Evolutionary conservation across 805 yeast genomes (phyloP).

Genomic region (Clavispora santaluciae): DNA sequence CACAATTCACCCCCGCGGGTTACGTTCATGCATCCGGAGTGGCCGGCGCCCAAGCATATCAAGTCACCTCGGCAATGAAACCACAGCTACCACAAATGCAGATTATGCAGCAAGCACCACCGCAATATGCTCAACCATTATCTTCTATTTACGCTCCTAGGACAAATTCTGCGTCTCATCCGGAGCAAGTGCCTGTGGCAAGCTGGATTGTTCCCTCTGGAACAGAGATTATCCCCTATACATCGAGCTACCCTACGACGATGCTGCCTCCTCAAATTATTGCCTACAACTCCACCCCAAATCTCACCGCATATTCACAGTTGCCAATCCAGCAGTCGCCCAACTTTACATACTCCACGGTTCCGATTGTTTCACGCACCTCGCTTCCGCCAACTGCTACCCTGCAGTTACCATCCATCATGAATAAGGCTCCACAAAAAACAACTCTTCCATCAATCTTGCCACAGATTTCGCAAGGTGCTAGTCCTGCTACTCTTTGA

Average conservation of each 20-base stretch:
- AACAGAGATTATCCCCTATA: neutral
- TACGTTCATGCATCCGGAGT: neutral
- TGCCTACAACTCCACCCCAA: neutral
- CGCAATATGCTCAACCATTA: neutral
- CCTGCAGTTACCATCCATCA: neutral
- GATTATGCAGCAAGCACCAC: neutral
- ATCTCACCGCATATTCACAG: neutral
- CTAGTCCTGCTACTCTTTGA: no score
- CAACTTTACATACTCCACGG: neutral
- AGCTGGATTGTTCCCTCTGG: neutral
- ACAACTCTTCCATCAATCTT: neutral
- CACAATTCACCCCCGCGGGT: slow-evolving; percentile 2
- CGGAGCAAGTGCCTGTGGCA: neutral
- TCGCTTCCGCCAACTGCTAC: neutral
- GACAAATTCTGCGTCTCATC: neutral
- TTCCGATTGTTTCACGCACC: neutral
- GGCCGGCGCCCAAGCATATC: neutral
- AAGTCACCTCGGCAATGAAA: neutral
- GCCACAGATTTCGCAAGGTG: slow-evolving; percentile 3
- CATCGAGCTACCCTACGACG: neutral
- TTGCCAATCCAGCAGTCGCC: neutral
- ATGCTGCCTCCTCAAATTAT: neutral
- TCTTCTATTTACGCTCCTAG: neutral
- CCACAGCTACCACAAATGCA: neutral
- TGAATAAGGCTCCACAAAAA: neutral